Evolutionary conservation across 805 yeast species (phyloP), one percentile per base, ranked within the genome.

Genomic region (Torulaspora maleeae): DNA sequence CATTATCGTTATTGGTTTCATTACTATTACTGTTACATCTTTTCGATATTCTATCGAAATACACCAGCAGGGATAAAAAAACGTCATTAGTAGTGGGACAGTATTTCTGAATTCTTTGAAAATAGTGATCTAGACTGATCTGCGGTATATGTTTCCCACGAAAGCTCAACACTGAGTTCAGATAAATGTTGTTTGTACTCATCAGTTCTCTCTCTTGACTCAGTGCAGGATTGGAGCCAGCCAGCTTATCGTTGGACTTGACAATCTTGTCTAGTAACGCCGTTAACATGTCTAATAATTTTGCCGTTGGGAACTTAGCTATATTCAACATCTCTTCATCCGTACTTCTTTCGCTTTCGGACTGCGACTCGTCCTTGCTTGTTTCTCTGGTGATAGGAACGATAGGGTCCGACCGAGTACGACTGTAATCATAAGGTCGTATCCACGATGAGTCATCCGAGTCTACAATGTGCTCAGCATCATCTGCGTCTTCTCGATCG

Each of bases 31-130:
- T 57, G 42, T 64, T 63, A 52, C 64, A 58, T 50, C 86, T 76
- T 59, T 86, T 86, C 15, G 95, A 93, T 36, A 91, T 88, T 51
- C 98, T 72, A 67, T 93, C 99, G 69, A 93, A 89, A 65, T 93
- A 93, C 25, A 93, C 97, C 56, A 93, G 73, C 28, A 93, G 69
- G 30, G 96, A 83, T 38, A 93, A 70, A 65, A 90, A 93, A 27
- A 93, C 98, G 63, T 93, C 98, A 66, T 91, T 91, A 2, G 99
- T 90, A n/a, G 93, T 93, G 0, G 99, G 98, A 65, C 99, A 93
- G 68, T 93, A 93, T 67, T 91, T 91, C 63, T 91, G 78, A 24
- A 93, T 91, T 60, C 99, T 80, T 35, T 87, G 78, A 48, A 93
- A 74, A 63, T 93, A 93, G 16, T 95, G 93, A 58, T 88, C 89